phyloP scores from a whole-genome alignment of 164 flowering plant genomes.

The Magnolia kwangsiensis region DNA sequence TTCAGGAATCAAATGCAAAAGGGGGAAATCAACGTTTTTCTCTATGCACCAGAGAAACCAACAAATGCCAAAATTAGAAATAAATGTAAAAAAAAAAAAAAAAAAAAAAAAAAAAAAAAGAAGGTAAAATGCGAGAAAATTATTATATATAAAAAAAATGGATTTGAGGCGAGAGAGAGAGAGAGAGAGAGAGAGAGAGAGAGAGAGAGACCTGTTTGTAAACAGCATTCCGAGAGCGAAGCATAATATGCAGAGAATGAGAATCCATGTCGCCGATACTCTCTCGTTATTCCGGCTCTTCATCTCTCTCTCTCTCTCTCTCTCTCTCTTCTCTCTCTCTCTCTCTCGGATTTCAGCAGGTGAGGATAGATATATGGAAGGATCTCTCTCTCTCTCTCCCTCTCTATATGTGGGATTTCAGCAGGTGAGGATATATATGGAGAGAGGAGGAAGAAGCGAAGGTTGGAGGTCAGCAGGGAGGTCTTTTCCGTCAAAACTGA shows the following conservation, averaged over 20 bases:
- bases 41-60: not conserved
- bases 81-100: too few species aligned
- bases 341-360: not conserved
- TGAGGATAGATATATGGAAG: not conserved
- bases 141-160: too few species aligned
- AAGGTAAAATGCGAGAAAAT: not conserved
- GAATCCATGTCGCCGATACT: slow-evolving; percentile 59
- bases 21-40: not conserved
- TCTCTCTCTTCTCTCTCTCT: slow-evolving; percentile 6
- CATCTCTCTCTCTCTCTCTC: slow-evolving; percentile 23
- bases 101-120: too few species aligned
- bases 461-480: not conserved
- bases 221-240: slow-evolving; percentile 67
- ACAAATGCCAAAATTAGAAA: not conserved
- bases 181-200: slow-evolving; percentile 4
- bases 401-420: too few species aligned
- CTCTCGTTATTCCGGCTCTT: slow-evolving; percentile 38
- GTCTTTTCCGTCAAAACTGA: not conserved
- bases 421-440: not conserved
- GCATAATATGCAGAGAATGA: slow-evolving; percentile 51
- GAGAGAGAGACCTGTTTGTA: slow-evolving; percentile 49
- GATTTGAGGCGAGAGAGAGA: not conserved
- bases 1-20: not conserved
- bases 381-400: too few species aligned
- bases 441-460: not conserved